phyloP scores from a whole-genome alignment of 2,329 filamentous ascomycete species.

The Apiospora marii region DNA sequence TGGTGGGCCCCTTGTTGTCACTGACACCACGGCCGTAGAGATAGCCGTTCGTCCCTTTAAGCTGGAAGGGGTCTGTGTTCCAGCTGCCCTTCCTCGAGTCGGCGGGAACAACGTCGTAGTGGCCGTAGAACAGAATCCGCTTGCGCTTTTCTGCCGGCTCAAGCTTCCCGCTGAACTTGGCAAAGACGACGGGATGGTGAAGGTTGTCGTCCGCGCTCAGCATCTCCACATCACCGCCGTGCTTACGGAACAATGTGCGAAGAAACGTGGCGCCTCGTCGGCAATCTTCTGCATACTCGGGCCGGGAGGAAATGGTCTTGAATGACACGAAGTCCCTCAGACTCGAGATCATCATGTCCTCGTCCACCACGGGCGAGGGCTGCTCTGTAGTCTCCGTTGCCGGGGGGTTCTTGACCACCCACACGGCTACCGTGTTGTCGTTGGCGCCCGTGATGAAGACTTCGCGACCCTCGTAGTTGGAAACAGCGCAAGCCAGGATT shows the following conservation, averaged over 20 bases:
- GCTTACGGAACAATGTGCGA: slow-evolving; percentile 87
- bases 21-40: slow-evolving; percentile 95
- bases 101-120: slow-evolving; percentile 96
- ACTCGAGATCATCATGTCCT: slow-evolving; percentile 71
- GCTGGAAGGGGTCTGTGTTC: slow-evolving; percentile 86
- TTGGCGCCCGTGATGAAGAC: slow-evolving; percentile 96
- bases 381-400: slow-evolving; percentile 40
- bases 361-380: slow-evolving; percentile 46
- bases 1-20: slow-evolving; percentile 96
- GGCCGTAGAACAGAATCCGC: slow-evolving; percentile 94
- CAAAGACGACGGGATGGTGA: slow-evolving; percentile 92
- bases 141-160: slow-evolving; percentile 73
- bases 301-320: slow-evolving; percentile 88
- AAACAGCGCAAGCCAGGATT: slow-evolving; percentile 83
- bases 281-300: slow-evolving; percentile 89
- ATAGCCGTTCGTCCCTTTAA: slow-evolving; percentile 89
- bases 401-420: slow-evolving; percentile 71
- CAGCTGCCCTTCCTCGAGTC: slow-evolving; percentile 85
- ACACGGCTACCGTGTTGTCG: slow-evolving; percentile 87
- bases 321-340: slow-evolving; percentile 88
- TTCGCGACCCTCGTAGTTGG: slow-evolving; percentile 73
- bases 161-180: slow-evolving; percentile 82
- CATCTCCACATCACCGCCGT: slow-evolving; percentile 89
- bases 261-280: slow-evolving; percentile 91
- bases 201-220: slow-evolving; percentile 76